Evolutionary conservation across 331 rosid species (phyloP).

Genomic region (Quercus lobata): DNA sequence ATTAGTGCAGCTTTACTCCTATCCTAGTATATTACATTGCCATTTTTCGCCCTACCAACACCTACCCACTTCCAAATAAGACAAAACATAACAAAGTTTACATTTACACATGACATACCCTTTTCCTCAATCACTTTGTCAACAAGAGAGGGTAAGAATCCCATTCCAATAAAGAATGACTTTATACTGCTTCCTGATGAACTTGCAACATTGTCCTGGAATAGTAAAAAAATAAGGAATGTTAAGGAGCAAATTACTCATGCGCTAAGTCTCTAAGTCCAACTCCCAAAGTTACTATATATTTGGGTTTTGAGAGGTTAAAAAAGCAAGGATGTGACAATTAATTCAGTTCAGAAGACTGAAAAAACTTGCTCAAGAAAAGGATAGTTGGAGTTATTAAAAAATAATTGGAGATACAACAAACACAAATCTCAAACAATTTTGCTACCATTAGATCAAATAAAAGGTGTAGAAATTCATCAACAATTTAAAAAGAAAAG

Average conservation of each 20-base stretch:
- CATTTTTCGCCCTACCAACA: neutral
- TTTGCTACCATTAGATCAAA: neutral
- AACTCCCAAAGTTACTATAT: neutral
- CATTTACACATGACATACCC: constrained; percentile 45
- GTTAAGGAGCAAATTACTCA: neutral
- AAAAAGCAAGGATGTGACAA: neutral
- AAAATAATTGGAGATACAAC: neutral
- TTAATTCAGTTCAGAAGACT: neutral
- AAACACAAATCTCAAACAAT: neutral
- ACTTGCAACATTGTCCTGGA: constrained; percentile 67
- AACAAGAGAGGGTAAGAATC: constrained; percentile 69
- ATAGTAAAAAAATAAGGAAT: constrained; percentile 9
- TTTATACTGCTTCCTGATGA: constrained; percentile 69
- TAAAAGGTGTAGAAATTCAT: neutral
- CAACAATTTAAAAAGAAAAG: neutral
- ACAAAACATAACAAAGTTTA: constrained; percentile 5
- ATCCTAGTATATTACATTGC: neutral
- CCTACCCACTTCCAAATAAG: neutral
- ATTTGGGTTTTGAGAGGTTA: neutral
- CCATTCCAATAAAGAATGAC: constrained; percentile 77
- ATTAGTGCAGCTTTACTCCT: neutral
- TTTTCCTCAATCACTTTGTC: constrained; percentile 78
- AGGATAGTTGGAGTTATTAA: neutral
- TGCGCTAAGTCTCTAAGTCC: neutral
- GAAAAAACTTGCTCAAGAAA: neutral